Evolutionary conservation across 768 basidiomycete genomes (phyloP).

Genomic region (Russula sp.): DNA sequence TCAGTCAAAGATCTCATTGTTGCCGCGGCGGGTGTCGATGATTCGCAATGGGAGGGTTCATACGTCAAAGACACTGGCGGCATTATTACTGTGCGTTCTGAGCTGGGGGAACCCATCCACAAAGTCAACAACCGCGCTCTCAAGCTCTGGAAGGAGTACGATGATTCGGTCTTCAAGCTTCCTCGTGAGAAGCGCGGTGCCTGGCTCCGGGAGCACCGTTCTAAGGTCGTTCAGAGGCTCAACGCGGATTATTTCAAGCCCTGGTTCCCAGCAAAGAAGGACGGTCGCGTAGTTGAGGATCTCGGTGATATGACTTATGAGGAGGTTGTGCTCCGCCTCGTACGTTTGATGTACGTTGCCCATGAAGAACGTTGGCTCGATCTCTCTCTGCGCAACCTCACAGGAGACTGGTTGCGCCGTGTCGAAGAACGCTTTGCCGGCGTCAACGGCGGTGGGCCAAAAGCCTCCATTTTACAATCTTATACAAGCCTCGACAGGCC

Average conservation of each 20-base stretch:
- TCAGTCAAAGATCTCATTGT: conserved; percentile 97
- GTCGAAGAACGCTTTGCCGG: conserved; percentile 94
- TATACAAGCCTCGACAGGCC: conserved; percentile 83
- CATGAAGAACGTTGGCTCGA: conserved; percentile 95
- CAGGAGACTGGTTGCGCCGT: conserved; percentile 95
- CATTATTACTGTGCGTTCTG: conserved; percentile 93
- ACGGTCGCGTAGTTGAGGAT: conserved; percentile 75
- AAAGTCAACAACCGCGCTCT: conserved; percentile 97
- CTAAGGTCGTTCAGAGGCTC: conserved; percentile 84
- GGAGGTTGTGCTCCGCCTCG: conserved; percentile 87
- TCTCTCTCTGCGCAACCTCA: conserved; percentile 81
- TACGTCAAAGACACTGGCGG: conserved; percentile 93
- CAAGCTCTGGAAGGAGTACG: conserved; percentile 99
- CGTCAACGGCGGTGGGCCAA: conserved; percentile 66
- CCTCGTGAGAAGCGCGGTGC: conserved; percentile 90
- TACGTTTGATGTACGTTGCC: conserved; percentile 89
- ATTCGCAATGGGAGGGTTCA: conserved; percentile 89
- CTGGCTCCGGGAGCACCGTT: conserved; percentile 84
- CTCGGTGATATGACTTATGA: conserved; percentile 98
- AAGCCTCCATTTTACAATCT: conserved; percentile 81
- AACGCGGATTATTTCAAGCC: conserved; percentile 96
- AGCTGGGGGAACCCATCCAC: conserved; percentile 98
- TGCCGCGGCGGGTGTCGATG: conserved; percentile 86
- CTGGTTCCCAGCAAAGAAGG: conserved; percentile 97
- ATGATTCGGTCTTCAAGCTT: conserved; percentile 91